phyloP scores from a whole-genome alignment of 78 protist genomes.

The Diacronema lutheri region DNA sequence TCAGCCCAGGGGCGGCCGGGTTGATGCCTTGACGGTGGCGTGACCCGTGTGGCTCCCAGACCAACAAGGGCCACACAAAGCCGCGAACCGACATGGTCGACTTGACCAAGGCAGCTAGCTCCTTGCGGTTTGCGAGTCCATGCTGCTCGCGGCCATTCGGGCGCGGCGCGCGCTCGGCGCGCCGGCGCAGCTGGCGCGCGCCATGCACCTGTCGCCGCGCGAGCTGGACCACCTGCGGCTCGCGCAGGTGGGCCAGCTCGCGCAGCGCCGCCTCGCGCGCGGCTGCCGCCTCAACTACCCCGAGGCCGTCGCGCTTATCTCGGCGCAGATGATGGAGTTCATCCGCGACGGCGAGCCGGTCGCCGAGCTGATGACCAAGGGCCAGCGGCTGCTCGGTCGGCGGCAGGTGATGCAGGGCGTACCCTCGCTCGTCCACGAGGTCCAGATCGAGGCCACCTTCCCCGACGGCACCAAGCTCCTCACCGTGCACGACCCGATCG shows the following conservation, averaged over 20 bases:
- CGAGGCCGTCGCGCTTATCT: constrained; percentile 25
- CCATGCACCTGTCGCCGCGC: constrained; percentile 35
- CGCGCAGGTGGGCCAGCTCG: constrained; percentile 7
- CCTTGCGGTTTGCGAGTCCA: too few relatives aligned
- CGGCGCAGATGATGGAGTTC: constrained; percentile 11
- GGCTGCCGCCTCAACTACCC: constrained; percentile 9
- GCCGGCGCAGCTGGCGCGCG: neutral
- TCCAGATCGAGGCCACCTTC: constrained; percentile 38
- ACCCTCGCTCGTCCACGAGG: neutral
- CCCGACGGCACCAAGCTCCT: constrained; percentile 49
- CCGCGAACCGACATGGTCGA: too few relatives aligned
- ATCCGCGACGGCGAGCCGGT: constrained; percentile 29
- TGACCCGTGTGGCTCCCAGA: too few relatives aligned
- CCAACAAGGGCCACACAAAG: too few relatives aligned
- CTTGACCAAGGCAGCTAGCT: too few relatives aligned
- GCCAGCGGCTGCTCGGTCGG: constrained; percentile 14
- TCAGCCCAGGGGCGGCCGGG: too few relatives aligned
- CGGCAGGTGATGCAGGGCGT: constrained; percentile 18
- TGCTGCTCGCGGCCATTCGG: too few relatives aligned
- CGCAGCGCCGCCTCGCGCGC: constrained; percentile 32
- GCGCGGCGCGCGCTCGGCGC: too few relatives aligned
- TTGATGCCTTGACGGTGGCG: too few relatives aligned
- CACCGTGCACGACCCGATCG: constrained; percentile 3
- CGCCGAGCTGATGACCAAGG: constrained; percentile 4
- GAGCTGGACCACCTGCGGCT: constrained; percentile 35